These are phyloP conservation scores for Pulchroboletus neoregius DNA, from an alignment of 1,284 basidiomycete genomes.

Conservation along the genomic window DNA sequence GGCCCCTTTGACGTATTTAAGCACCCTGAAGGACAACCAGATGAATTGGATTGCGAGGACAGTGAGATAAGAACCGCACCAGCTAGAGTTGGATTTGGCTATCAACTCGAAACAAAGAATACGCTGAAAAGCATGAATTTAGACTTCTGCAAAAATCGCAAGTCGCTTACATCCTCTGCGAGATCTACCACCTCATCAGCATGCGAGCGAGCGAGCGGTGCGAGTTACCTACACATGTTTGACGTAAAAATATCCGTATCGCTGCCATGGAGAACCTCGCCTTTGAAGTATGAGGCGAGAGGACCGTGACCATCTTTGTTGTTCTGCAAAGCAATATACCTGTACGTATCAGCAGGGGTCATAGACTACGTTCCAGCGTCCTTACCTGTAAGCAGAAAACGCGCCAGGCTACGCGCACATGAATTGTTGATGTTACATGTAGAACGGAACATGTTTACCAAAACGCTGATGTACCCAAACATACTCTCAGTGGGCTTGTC, in stretches of 20 bases:
- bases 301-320: constrained; percentile 84
- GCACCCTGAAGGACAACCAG: constrained; percentile 52
- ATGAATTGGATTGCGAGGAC: neutral
- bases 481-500: constrained; percentile 93
- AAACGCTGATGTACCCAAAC: constrained; percentile 88
- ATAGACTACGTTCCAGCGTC: neutral
- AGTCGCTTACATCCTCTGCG: constrained; percentile 69
- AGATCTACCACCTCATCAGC: constrained; percentile 49
- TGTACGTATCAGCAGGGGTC: constrained; percentile 16
- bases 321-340: constrained; percentile 89
- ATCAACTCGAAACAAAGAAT: constrained; percentile 97
- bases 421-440: constrained; percentile 8
- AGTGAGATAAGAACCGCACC: constrained; percentile 42
- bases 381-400: constrained; percentile 81
- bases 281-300: constrained; percentile 94
- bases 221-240: constrained; percentile 70
- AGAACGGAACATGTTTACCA: constrained; percentile 43
- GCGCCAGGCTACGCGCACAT: constrained; percentile 72
- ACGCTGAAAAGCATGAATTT: constrained; percentile 42
- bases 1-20: constrained; percentile 95
- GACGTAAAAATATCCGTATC: constrained; percentile 96
- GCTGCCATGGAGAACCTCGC: constrained; percentile 85
- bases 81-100: constrained; percentile 84
- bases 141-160: neutral
- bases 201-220: constrained; percentile 1